These are phyloP conservation scores for Backusella tarrabulga DNA, from an alignment of 192 early-diverging fungal species.

Conservation along the genomic window DNA sequence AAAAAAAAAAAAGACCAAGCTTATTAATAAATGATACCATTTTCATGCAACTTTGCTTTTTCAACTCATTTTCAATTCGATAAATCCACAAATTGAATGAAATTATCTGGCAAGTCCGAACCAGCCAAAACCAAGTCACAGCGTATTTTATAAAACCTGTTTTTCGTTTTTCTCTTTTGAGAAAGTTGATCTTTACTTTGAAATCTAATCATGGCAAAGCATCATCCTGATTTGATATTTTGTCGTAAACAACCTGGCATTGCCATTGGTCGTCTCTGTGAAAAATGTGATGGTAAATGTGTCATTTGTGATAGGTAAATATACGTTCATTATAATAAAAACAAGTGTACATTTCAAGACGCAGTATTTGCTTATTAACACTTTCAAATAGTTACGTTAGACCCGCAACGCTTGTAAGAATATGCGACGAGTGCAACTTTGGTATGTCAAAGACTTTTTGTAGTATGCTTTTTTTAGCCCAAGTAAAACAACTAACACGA, in stretches of 20 bases:
- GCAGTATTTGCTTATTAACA: neutral
- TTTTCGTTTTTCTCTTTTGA: constrained; percentile 4
- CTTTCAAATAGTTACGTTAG: constrained; percentile 64
- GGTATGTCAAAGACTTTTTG: constrained; percentile 30
- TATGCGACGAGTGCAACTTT: constrained; percentile 98
- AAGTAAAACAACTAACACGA: constrained; percentile 52
- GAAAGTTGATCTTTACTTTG: neutral
- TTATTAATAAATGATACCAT: neutral
- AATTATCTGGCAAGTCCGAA: neutral
- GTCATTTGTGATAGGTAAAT: constrained; percentile 91
- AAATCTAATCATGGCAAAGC: constrained; percentile 62
- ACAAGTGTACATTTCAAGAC: neutral
- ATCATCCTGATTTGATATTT: constrained; percentile 92
- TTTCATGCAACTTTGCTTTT: neutral
- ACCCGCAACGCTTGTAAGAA: constrained; percentile 84
- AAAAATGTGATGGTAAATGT: constrained; percentile 90
- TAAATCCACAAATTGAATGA: neutral
- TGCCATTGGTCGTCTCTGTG: constrained; percentile 82
- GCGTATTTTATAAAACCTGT: neutral
- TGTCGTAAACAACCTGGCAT: constrained; percentile 95
- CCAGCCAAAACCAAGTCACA: neutral
- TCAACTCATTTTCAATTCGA: no score
- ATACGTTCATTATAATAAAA: no score
- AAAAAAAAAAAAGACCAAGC: neutral
- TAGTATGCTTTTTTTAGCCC: neutral